Base-by-base conservation (phyloP, 2,329 filamentous ascomycete genomes). In the Venturiaceae sp. region DNA sequence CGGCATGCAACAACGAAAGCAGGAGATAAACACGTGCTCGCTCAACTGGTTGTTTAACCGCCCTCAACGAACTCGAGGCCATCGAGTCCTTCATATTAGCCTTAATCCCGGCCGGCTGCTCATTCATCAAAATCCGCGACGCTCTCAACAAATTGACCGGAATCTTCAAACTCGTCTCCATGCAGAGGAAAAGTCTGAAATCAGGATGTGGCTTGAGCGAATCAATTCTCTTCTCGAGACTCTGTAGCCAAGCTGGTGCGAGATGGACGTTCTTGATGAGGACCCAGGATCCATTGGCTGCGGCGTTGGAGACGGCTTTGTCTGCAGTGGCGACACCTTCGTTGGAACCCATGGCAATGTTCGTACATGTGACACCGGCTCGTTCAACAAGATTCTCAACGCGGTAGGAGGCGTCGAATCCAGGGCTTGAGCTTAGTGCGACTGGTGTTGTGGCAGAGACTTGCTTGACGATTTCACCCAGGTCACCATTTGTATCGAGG, bases 41-140 rank as follows among this genome's bases (percentile, higher is more conserved):
- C 75, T 99, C 94, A 9, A 96, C 91, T 0, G 94, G 94, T 65
- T 86, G 83, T 73, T 92, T 92, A 60, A 80, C 79, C 14, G 88
- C 85, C 63, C 90, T 81, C 36, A 86, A 82, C 2, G 90, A 87
- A 36, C 96, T 77, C 3, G 89, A 90, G 28, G 88, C 86, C 73
- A 99, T 83, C 0, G 92, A 96, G 70, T 99, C 95, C 75, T 95
- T 95, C 92, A 99, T 97, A 69, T 99, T 99, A 64, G 94, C 94
- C 61, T 90, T 83, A 34, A 99, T 89, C 74, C 94, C 94, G 1
- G 94, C 95, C 11, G 95, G 94, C 72, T 99, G 95, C 76, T 99
- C 94, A 74, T 95, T 97, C 83, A 96, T 96, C 62, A 99, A 80
- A 13, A 99, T 90, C 58, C 94, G 85, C 58, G 92, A 96, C 26